Percentiles rank a stretch among this genome's conserved stretches.
phyloP scores from a whole-genome alignment of 768 basidiomycete genomes.

The Phallus indusiatus region DNA sequence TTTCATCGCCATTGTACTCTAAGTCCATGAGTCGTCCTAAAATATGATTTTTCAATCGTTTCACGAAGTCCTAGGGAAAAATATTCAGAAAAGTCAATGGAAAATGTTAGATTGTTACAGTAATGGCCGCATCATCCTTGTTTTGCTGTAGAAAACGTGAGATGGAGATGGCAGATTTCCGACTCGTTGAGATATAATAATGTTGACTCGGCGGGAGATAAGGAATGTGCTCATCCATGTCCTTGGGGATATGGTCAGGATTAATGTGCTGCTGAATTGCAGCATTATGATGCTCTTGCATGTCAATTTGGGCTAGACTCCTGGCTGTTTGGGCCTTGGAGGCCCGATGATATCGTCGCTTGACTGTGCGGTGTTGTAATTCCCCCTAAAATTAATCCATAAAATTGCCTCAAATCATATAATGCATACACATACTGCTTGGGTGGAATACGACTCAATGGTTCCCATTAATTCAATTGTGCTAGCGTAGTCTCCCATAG shows the following conservation, averaged over 20 bases:
- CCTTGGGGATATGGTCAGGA: too few species aligned
- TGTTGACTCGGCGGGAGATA: neutral
- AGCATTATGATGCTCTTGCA: constrained; percentile 7
- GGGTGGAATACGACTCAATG: constrained; percentile 26
- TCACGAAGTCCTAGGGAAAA: constrained; percentile 14
- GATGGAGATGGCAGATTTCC: neutral
- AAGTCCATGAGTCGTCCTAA: constrained; percentile 10
- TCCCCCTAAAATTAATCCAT: constrained; percentile 24
- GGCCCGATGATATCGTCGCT: constrained; percentile 25
- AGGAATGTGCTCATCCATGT: neutral
- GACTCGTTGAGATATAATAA: neutral
- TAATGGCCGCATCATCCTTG: neutral
- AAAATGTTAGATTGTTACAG: neutral
- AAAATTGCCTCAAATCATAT: neutral
- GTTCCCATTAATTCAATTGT: constrained; percentile 24
- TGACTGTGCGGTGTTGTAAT: constrained; percentile 26
- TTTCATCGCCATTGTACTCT: constrained; percentile 14
- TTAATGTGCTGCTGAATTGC: neutral
- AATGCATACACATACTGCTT: constrained; percentile 22
- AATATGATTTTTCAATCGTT: constrained; percentile 16
- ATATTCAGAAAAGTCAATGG: neutral
- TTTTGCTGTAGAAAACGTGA: neutral
- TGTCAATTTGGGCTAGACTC: constrained; percentile 19
- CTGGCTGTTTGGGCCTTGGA: constrained; percentile 15
- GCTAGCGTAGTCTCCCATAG: constrained; percentile 23